These are phyloP conservation scores for Saccharomycopsis hybrid DNA, from an alignment of 1,139 yeast species.

Conservation along the genomic window DNA sequence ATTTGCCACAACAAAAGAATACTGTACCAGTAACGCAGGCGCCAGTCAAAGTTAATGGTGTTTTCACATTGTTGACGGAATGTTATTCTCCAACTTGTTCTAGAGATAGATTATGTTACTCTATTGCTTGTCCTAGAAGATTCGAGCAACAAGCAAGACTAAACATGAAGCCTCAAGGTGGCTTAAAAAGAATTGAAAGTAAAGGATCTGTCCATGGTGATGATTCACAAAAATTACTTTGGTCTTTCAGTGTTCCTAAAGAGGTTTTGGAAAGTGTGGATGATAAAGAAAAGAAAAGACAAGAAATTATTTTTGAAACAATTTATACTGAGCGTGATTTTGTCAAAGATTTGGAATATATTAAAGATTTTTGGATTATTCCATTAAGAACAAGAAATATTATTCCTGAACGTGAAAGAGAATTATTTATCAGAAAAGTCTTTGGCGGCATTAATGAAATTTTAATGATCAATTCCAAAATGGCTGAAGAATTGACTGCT, in stretches of 20 bases:
- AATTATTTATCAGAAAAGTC: slow-evolving; percentile 84
- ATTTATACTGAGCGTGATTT: slow-evolving; percentile 92
- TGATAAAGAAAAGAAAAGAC: slow-evolving; percentile 84
- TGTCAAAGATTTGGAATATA: slow-evolving; percentile 87
- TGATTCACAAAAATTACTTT: slow-evolving; percentile 79
- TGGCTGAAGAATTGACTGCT: slow-evolving; percentile 84
- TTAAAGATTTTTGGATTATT: slow-evolving; percentile 90
- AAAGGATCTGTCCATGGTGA: slow-evolving; percentile 68
- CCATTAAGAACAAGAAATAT: slow-evolving; percentile 82
- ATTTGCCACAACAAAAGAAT: slow-evolving; percentile 21
- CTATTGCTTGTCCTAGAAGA: slow-evolving; percentile 96
- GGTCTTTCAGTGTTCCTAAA: slow-evolving; percentile 91
- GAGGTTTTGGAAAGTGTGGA: slow-evolving; percentile 72
- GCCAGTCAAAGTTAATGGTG: slow-evolving; percentile 62
- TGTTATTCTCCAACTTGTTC: slow-evolving; percentile 97
- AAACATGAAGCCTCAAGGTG: slow-evolving; percentile 84
- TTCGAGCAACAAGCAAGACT: slow-evolving; percentile 92
- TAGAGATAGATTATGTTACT: slow-evolving; percentile 78
- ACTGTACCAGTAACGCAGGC: slow-evolving; percentile 9
- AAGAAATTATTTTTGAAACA: slow-evolving; percentile 91
- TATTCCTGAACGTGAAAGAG: slow-evolving; percentile 84
- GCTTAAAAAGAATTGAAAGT: slow-evolving; percentile 76
- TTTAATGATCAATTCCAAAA: slow-evolving; percentile 70
- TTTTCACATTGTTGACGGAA: slow-evolving; percentile 84
- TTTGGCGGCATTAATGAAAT: slow-evolving; percentile 88